phyloP scores from a whole-genome alignment of 1,139 yeast genomes.

The Lodderomyces theae region DNA sequence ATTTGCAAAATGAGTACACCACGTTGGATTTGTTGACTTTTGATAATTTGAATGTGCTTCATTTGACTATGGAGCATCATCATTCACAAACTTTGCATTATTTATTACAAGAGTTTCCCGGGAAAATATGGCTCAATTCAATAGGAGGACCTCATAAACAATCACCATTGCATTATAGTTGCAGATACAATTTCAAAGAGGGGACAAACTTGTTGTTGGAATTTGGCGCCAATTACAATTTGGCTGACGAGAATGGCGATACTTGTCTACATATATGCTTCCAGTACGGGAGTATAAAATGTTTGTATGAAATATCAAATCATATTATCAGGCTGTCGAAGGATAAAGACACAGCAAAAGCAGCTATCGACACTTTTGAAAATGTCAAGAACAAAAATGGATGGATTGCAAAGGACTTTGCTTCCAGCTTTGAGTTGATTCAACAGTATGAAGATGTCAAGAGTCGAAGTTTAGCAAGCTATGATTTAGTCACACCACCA shows the following conservation, averaged over 20 bases:
- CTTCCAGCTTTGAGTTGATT: constrained; percentile 47
- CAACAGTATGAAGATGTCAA: constrained; percentile 23
- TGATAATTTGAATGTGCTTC: constrained; percentile 70
- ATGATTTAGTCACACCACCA: constrained; percentile 4
- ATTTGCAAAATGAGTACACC: constrained; percentile 18
- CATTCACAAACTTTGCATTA: constrained; percentile 82
- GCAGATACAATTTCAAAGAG: constrained; percentile 63
- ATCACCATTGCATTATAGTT: constrained; percentile 76
- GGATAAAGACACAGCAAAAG: constrained; percentile 40
- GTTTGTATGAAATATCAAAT: constrained; percentile 57
- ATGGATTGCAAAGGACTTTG: constrained; percentile 67
- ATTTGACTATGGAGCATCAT: constrained; percentile 60
- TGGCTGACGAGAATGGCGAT: constrained; percentile 63
- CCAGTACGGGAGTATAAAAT: constrained; percentile 67
- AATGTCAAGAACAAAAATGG: constrained; percentile 52
- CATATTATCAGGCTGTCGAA: constrained; percentile 20
- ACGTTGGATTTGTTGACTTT: constrained; percentile 51
- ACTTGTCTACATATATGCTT: constrained; percentile 80
- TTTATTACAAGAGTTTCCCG: constrained; percentile 75
- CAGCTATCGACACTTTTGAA: constrained; percentile 31
- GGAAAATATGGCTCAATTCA: constrained; percentile 55
- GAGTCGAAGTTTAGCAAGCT: constrained; percentile 14
- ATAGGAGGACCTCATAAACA: constrained; percentile 51
- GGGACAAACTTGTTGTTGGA: constrained; percentile 71
- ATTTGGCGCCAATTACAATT: constrained; percentile 72